phyloP scores from a whole-genome alignment of 495 filamentous ascomycete species.

The Lepraria neglecta region DNA sequence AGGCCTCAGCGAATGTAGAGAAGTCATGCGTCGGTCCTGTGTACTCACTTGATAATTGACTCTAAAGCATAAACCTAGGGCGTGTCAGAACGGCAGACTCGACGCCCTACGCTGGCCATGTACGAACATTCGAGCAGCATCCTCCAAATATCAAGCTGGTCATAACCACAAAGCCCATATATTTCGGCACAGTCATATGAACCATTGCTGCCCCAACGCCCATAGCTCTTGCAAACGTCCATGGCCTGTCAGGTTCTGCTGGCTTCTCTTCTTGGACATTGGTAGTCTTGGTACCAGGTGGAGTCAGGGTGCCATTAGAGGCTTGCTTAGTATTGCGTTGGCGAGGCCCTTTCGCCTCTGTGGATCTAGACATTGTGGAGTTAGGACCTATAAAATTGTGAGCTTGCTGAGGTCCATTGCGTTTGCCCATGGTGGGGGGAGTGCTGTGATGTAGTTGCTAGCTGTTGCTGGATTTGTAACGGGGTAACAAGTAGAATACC shows the following conservation, averaged over 20 bases:
- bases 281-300: constrained; percentile 30
- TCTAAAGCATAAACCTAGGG: constrained; percentile 83
- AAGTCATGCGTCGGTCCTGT: background rate
- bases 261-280: constrained; percentile 24
- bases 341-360: constrained; percentile 11
- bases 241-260: background rate
- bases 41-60: constrained; percentile 81
- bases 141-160: constrained; percentile 90
- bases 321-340: constrained; percentile 12
- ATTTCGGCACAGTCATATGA: constrained; percentile 54
- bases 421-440: background rate
- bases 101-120: constrained; percentile 18
- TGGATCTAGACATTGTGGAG: background rate
- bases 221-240: constrained; percentile 22
- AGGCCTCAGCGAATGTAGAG: constrained; percentile 16
- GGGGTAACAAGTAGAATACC: too few species aligned
- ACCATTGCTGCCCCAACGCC: constrained; percentile 35
- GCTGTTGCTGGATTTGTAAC: too few species aligned
- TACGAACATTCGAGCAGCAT: constrained; percentile 88
- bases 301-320: constrained; percentile 18
- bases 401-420: background rate
- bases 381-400: background rate
- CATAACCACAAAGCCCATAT: constrained; percentile 64
- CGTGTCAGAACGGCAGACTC: constrained; percentile 25
- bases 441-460: too few species aligned